A percentile compares a stretch with the other conserved stretches of the same genome.
phyloP scores from a whole-genome alignment of 192 early-diverging fungal species.

The Coemansia sp. region DNA sequence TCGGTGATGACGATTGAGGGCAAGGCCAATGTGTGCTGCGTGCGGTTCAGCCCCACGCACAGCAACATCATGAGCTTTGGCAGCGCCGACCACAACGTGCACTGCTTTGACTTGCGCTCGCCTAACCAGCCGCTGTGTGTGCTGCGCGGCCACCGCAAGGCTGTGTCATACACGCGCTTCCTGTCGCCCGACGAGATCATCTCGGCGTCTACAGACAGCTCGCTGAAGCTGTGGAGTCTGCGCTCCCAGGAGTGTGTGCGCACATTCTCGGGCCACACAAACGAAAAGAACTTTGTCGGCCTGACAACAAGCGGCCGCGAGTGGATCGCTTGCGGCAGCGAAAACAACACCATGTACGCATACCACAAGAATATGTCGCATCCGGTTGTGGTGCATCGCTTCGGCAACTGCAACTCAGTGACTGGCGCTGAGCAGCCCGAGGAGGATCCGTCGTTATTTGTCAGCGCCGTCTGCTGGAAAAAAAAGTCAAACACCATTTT shows the following conservation, averaged over 20 bases:
- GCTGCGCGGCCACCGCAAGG: slow-evolving; percentile 86
- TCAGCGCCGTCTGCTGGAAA: slow-evolving; percentile 93
- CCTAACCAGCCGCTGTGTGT: slow-evolving; percentile 66
- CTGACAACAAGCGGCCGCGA: slow-evolving; percentile 72
- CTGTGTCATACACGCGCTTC: slow-evolving; percentile 94
- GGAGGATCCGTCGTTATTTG: slow-evolving; percentile 74
- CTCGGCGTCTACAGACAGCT: slow-evolving; percentile 90
- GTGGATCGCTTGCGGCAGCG: slow-evolving; percentile 91
- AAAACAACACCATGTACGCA: slow-evolving; percentile 85
- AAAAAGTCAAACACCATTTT: slow-evolving; percentile 71
- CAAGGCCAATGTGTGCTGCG: slow-evolving; percentile 90
- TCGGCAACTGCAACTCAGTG: slow-evolving; percentile 71
- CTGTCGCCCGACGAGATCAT: slow-evolving; percentile 74
- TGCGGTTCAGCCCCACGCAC: slow-evolving; percentile 82
- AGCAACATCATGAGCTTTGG: slow-evolving; percentile 81
- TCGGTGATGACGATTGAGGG: slow-evolving; percentile 81
- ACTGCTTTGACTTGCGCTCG: slow-evolving; percentile 88
- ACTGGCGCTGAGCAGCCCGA: slow-evolving; percentile 60
- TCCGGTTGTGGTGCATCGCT: slow-evolving; percentile 73
- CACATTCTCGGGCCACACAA: slow-evolving; percentile 81
- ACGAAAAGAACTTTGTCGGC: slow-evolving; percentile 98
- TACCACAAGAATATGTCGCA: slow-evolving; percentile 75
- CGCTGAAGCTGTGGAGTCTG: slow-evolving; percentile 84
- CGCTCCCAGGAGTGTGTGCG: slow-evolving; percentile 59
- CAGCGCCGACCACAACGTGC: slow-evolving; percentile 89